Percentiles rank a stretch among this genome's conserved stretches.
Evolutionary conservation across 2,329 filamentous ascomycete genomes (phyloP).

Genomic region (Cladorrhinum sp.): DNA sequence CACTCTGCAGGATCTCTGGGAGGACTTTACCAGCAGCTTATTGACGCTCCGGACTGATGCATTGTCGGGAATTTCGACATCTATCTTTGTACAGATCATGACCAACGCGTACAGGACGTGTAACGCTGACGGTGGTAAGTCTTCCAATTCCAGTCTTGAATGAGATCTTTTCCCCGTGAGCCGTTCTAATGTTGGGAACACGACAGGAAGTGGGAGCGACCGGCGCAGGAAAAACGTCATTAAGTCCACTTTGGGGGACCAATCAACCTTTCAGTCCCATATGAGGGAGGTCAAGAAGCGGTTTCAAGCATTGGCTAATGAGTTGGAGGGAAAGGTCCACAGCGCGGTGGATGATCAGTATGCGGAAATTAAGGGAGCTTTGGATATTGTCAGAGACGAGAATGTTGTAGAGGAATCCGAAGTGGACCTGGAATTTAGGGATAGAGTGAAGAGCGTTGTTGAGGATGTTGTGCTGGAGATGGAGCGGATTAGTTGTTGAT

Average conservation of each 20-base stretch:
- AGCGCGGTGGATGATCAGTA: constrained; percentile 27
- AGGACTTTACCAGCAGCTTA: constrained; percentile 26
- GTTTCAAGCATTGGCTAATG: constrained; percentile 25
- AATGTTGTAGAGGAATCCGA: constrained; percentile 39
- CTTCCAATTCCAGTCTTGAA: background rate
- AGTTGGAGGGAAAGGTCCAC: constrained; percentile 27
- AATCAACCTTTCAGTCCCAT: background rate
- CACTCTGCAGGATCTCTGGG: constrained; percentile 6
- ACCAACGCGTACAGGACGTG: constrained; percentile 33
- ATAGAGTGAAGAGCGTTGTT: constrained; percentile 30
- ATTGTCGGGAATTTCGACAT: constrained; percentile 37
- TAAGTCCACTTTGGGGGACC: background rate
- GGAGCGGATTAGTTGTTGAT: constrained; percentile 7
- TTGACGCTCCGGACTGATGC: constrained; percentile 32
- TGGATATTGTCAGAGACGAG: constrained; percentile 39
- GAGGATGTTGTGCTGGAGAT: constrained; percentile 2
- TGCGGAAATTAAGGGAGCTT: constrained; percentile 27
- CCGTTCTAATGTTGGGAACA: background rate
- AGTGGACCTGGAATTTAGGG: constrained; percentile 35
- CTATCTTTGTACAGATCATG: constrained; percentile 38
- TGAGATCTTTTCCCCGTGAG: no score
- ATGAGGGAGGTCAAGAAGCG: constrained; percentile 27
- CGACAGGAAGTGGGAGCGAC: background rate
- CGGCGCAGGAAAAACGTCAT: background rate
- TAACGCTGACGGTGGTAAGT: constrained; percentile 34